Conservation (phyloP, 2,329 filamentous ascomycete genomes). For the Beauveria rudraprayagi region DNA sequence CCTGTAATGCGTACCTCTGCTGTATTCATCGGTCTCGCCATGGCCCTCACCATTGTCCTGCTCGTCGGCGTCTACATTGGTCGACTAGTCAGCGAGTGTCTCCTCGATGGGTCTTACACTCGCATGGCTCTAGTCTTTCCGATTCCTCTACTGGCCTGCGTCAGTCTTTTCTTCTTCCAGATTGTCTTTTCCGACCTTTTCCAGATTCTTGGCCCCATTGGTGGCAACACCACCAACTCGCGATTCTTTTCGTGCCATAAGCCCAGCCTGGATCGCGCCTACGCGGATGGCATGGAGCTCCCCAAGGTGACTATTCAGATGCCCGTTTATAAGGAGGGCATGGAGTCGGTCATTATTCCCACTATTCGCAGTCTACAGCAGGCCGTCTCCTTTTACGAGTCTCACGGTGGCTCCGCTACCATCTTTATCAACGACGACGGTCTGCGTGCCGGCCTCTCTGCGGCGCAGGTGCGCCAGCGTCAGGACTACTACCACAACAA, state of each 20-base stretch:
- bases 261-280: slow-evolving; percentile 25
- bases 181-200: slow-evolving; percentile 30
- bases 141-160: slow-evolving; percentile 28
- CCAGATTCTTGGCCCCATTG: slow-evolving; percentile 42
- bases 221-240: slow-evolving; percentile 34
- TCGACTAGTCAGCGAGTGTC: slow-evolving; percentile 30
- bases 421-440: slow-evolving; percentile 59
- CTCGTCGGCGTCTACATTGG: slow-evolving; percentile 29
- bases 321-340: slow-evolving; percentile 35
- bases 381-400: slow-evolving; percentile 42
- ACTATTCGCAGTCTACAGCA: slow-evolving; percentile 40
- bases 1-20: slow-evolving; percentile 30
- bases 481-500: slow-evolving; percentile 43
- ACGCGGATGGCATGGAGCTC: slow-evolving; percentile 24
- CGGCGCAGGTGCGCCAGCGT: slow-evolving; percentile 31
- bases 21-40: slow-evolving; percentile 30
- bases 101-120: slow-evolving; percentile 30
- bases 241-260: slow-evolving; percentile 35
- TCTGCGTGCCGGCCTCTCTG: slow-evolving; percentile 42
- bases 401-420: slow-evolving; percentile 35
- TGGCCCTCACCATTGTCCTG: slow-evolving; percentile 29
- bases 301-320: slow-evolving; percentile 34
- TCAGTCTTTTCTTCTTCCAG: slow-evolving; percentile 35
- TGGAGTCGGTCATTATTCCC: slow-evolving; percentile 37
- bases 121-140: slow-evolving; percentile 27